Percentiles rank a stretch among this genome's conserved stretches.
These are phyloP conservation scores for Solanum medicagineum DNA, from an alignment of 257 asterid species.

Conservation along the genomic window DNA sequence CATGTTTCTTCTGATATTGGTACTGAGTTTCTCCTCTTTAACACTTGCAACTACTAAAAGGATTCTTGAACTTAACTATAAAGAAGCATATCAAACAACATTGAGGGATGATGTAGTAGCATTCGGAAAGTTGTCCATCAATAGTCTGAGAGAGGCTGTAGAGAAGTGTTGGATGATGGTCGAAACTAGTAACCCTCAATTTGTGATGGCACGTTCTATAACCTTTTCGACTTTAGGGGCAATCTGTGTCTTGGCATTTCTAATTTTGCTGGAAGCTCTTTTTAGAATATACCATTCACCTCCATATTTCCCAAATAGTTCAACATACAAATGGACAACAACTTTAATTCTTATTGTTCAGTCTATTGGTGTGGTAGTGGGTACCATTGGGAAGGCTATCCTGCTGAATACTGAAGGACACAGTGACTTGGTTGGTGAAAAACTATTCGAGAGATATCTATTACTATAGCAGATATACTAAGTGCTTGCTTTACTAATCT, in stretches of 20 bases:
- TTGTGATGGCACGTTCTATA: slow-evolving; percentile 33
- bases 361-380: slow-evolving; percentile 19
- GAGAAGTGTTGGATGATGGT: slow-evolving; percentile 7
- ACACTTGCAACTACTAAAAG: background rate
- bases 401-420: background rate
- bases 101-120: background rate
- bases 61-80: background rate
- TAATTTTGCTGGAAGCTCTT: slow-evolving; percentile 14
- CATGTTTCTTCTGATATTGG: background rate
- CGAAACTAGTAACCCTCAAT: background rate
- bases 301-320: background rate
- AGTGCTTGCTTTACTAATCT: slow-evolving; percentile 31
- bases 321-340: slow-evolving; percentile 21
- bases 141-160: background rate
- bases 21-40: background rate
- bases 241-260: slow-evolving; percentile 11
- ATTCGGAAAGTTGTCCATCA: background rate
- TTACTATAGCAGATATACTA: slow-evolving; percentile 24
- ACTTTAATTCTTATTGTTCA: slow-evolving; percentile 14
- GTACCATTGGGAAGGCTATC: slow-evolving; percentile 14
- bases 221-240: slow-evolving; percentile 18
- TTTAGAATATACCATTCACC: background rate
- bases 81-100: background rate
- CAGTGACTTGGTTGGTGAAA: background rate
- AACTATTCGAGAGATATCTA: slow-evolving; percentile 8